Evolutionary conservation across 2,329 filamentous ascomycete species (phyloP), one percentile per base, ranked within the genome.

Genomic region (Diaporthe aspalathi): DNA sequence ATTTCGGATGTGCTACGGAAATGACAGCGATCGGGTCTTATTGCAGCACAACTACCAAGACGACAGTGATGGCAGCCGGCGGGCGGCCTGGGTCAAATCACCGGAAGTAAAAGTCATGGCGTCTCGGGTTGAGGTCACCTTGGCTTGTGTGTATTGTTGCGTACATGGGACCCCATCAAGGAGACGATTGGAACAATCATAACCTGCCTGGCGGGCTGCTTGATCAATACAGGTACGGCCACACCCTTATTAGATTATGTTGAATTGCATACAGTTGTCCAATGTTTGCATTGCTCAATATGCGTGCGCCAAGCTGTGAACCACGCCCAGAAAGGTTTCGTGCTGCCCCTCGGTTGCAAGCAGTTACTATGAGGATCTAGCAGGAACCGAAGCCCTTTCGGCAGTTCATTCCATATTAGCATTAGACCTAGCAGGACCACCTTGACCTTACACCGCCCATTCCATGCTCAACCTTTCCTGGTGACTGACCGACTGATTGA

Each of bases 331-430:
- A 47, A 14, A n/a, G 9, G 1, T 9, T 24, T 24, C n/a, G 8
- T 38, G 29, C 14, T 50, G 60, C 45, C 38, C 29, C 2, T 35
- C 32, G 32, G 6, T 12, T 35, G 45, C 14, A 35, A 22, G 17
- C 29, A 24, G 7, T 14, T 12, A 22, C 27, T n/a, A 35, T 12
- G 29, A 6, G 5, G 6, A 2, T 38, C 12, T 24, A 14, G n/a
- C 54, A 60, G 24, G 43, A n/a, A 24, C 38, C 27, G 22, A 24
- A 38, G 22, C 17, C 50, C 29, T 56, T 63, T 38, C 29, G 60
- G 50, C 56, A 60, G 20, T 49, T 67, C 70, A 70, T 67, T 66
- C 29, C 38, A 29, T 72, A 72, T 72, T 72, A 72, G 60, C 68
- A 72, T 72, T 72, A 72, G 14, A 62, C 60, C 62, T 72, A 60